These are phyloP conservation scores for Alopecurus myosuroides DNA, from an alignment of 176 grass and related monocot species.

Conservation along the genomic window DNA sequence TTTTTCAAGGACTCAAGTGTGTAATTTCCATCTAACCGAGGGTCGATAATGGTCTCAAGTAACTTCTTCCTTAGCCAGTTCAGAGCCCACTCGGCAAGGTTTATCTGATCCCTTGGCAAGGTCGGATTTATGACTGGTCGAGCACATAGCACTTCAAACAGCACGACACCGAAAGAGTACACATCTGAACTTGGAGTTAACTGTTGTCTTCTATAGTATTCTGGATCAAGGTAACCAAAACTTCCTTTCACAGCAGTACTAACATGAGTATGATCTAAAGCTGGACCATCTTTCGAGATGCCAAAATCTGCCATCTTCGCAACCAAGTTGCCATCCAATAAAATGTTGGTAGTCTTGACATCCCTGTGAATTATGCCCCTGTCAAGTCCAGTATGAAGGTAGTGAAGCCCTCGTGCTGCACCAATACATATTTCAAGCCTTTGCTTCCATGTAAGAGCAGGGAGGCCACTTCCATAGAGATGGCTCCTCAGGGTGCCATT, in stretches of 20 bases:
- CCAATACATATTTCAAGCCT: constrained; percentile 84
- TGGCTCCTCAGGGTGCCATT: constrained; percentile 88
- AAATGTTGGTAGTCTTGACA: constrained; percentile 96
- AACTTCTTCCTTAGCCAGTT: constrained; percentile 60
- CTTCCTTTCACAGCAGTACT: constrained; percentile 96
- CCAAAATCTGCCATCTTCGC: constrained; percentile 96
- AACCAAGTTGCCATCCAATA: constrained; percentile 68
- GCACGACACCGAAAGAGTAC: constrained; percentile 91
- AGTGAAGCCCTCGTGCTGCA: constrained; percentile 83
- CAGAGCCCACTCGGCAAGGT: constrained; percentile 90
- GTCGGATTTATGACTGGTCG: constrained; percentile 83
- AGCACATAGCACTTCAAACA: constrained; percentile 83
- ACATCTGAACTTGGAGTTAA: constrained; percentile 95
- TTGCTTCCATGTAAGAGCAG: constrained; percentile 75
- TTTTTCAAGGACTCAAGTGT: constrained; percentile 60
- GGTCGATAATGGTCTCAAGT: constrained; percentile 61
- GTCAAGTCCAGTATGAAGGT: constrained; percentile 89
- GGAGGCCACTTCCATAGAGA: constrained; percentile 65
- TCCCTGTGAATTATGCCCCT: constrained; percentile 89
- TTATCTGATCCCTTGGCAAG: constrained; percentile 84
- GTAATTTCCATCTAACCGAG: constrained; percentile 54
- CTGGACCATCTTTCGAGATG: constrained; percentile 76
- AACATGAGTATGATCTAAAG: constrained; percentile 95
- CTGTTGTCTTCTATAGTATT: constrained; percentile 85
- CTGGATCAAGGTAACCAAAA: constrained; percentile 95